phyloP scores from a whole-genome alignment of 2,329 filamentous ascomycete species.

The Cladosporium sp. region DNA sequence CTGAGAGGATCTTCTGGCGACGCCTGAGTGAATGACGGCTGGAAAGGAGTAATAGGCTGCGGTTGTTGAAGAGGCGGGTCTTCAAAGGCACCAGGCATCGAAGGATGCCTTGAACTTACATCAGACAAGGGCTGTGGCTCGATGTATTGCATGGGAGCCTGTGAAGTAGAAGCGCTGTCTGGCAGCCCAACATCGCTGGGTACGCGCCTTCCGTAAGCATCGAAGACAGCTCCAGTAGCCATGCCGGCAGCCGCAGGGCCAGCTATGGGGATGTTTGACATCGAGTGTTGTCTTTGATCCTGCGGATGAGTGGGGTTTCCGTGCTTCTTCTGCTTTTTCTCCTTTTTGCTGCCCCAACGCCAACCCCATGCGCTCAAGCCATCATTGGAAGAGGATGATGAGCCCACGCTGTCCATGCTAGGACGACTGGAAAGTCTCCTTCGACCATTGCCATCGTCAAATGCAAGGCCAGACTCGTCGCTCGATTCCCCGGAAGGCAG shows the following conservation, averaged over 20 bases:
- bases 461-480: conserved; percentile 61
- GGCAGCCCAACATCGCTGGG: conserved; percentile 9
- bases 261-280: not conserved
- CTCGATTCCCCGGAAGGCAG: conserved; percentile 56
- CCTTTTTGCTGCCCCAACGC: conserved; percentile 57
- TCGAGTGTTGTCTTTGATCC: conserved; percentile 23
- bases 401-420: conserved; percentile 54
- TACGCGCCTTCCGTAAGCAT: conserved; percentile 43
- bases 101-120: conserved; percentile 50
- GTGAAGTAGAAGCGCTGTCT: conserved; percentile 51
- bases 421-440: conserved; percentile 41
- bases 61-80: conserved; percentile 79
- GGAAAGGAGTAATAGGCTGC: conserved; percentile 72
- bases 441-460: conserved; percentile 51
- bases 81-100: conserved; percentile 40
- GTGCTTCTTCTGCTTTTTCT: conserved; percentile 45
- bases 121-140: conserved; percentile 69
- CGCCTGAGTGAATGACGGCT: conserved; percentile 34
- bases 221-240: conserved; percentile 45
- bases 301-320: conserved; percentile 22
- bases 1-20: conserved; percentile 20
- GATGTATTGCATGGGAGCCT: conserved; percentile 63
- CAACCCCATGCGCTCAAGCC: conserved; percentile 57
- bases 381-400: conserved; percentile 54
- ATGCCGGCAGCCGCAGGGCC: conserved; percentile 32